Evolutionary conservation across 208 protist genomes (phyloP).

Genomic region (Wallacemonas rigidus): DNA sequence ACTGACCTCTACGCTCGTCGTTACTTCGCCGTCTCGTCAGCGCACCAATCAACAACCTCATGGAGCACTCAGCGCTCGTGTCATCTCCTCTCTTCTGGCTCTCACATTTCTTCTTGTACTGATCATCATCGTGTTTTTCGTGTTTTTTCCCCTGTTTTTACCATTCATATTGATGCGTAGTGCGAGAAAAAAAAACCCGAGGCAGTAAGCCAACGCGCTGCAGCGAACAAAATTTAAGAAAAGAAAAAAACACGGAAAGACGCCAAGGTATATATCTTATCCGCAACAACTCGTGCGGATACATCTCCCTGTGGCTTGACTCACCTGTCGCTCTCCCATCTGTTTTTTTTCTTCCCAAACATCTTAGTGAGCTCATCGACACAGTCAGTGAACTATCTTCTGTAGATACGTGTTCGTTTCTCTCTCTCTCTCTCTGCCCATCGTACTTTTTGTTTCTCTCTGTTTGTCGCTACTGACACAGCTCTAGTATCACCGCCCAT

Average conservation of each 20-base stretch:
- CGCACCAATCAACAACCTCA: too few species aligned
- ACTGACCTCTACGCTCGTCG: too few species aligned
- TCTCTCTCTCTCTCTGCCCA: neutral
- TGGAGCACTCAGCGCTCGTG: too few species aligned
- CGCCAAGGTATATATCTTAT: neutral
- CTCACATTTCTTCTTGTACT: neutral
- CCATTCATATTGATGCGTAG: neutral
- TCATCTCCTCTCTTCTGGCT: too few species aligned
- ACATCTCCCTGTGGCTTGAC: neutral
- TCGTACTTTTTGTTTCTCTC: conserved; percentile 8
- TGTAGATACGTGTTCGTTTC: neutral
- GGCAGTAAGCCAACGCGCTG: too few species aligned
- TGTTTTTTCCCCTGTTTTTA: neutral
- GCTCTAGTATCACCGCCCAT: too few species aligned
- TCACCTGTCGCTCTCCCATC: neutral
- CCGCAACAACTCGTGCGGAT: neutral
- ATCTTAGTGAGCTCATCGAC: too few species aligned
- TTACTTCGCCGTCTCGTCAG: too few species aligned
- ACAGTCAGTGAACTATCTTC: neutral
- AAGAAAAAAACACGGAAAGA: conserved; percentile 4
- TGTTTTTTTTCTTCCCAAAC: neutral
- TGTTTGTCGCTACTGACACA: too few species aligned
- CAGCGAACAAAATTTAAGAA: neutral
- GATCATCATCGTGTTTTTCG: neutral
- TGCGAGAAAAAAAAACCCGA: too few species aligned